Base-by-base conservation (phyloP, 1,284 basidiomycete species). In the Porogramme epimiltina region DNA sequence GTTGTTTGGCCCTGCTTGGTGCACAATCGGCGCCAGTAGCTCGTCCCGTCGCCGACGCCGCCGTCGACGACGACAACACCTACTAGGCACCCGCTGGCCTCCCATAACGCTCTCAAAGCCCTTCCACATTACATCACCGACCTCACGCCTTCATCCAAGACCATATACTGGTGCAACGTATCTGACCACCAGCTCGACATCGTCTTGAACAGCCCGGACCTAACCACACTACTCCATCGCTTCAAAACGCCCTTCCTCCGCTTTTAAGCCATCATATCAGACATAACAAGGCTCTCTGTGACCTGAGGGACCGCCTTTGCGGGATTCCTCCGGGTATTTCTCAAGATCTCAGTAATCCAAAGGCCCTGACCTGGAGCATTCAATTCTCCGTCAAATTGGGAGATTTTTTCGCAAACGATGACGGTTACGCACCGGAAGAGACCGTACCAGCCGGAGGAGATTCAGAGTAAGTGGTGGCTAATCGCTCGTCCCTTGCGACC, bases 391-490 rank as follows among this genome's bases (percentile, higher is more conserved):
- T 47, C 42, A 37, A 56, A 42, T 56, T 34, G 41, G 24, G 38
- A 34, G 47, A 48, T 52, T 48, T 51, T 56, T 59, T 52, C 52
- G 39, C 42, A 15, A 28, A 54, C 49, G 45, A 90, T 89, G 88
- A 89, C 88, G 34, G 80, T 89, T 54, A 89, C 87, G 41, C 85
- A 88, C 66, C 80, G 87, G 53, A 89, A 89, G 71, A 78, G 83
- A 55, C 81, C 85, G 67, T 78, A 82, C 61, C 77, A 86, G 59
- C 82, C 86, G 48, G 87, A 89, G 65, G 87, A 90, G 70, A 83
- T 86, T 54, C 81, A 85, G 72, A 82, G 87, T 89, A 69, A 62
- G 82, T 75, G 51, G 55, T 55, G 49, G 42, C 19, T 40, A 49
- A 41, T 56, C 54, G 62, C 52, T 45, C 47, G 58, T 60, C 60